Base-by-base conservation (phyloP, 805 yeast species). In the Kazachstania taianensis region DNA sequence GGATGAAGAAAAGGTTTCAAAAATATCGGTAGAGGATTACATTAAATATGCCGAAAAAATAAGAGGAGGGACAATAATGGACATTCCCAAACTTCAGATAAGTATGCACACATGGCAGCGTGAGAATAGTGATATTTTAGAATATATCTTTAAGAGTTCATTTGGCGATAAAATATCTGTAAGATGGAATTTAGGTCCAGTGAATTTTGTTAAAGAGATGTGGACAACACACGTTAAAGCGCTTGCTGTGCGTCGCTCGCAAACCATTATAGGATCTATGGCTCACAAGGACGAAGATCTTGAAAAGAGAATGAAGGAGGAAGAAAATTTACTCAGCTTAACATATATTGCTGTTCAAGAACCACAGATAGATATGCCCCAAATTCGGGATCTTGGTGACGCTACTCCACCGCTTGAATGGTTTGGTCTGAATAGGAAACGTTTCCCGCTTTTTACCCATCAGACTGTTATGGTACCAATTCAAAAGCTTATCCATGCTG, bases 331-430 rank as follows among this genome's bases (percentile, higher is more conserved):
- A 12, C 52, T 66, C 16, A 73, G 69, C 37, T 57, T 62, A 25
- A 62, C 61, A 28, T 83, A 69, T 48, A 55, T 54, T 0, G 73
- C 97, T 0, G 50, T 82, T 8, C 75, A 70, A 25, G 81, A 81
- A 8, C 95, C 96, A 0, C 65, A 73, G 5, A 85, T 92, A 25
- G 94, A 82, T 42, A 82, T 92, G 14, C 97, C 97, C 2, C 89
- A 80, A 46, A 65, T 92, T 50, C 77, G 76, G 50, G 97, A 92
- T 50, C 67, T 92, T 49, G 97, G 98, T 18, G 87, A 81, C 59
- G 97, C 96, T 1, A 92, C 98, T 0, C 98, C 98, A 1, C 98
- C 98, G 2, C 62, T 92, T 39, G 98, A 92, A 55, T 92, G 98
- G 98, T 82, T 92, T 63, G 98, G 98, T 2, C 67, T 92, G 20